A percentile compares a stretch with the other conserved stretches of the same genome.
These are phyloP conservation scores for Ambrosia artemisiifolia DNA, from an alignment of 129 eudicot species.

Conservation along the genomic window DNA sequence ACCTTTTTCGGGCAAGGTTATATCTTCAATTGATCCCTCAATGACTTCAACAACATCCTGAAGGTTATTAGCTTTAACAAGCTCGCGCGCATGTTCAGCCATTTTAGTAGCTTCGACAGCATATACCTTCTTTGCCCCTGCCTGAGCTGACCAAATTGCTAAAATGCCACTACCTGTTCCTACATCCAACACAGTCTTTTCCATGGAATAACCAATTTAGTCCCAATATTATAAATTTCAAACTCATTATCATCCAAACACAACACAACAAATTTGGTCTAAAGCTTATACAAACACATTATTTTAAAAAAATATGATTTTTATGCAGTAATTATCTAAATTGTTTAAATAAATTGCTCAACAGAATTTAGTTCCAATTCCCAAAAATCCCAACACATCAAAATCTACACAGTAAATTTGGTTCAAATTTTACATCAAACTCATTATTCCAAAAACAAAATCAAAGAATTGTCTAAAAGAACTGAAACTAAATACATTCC, in stretches of 20 bases:
- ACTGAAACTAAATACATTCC: no score
- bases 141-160: slow-evolving; percentile 97
- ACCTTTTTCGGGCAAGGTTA: slow-evolving; percentile 87
- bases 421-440: no score
- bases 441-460: no score
- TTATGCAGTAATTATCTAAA: no score
- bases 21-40: slow-evolving; percentile 88
- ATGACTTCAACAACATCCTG: slow-evolving; percentile 79
- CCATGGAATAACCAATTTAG: slow-evolving; percentile 43
- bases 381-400: no score
- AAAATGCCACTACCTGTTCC: slow-evolving; percentile 97
- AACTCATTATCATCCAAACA: neutral
- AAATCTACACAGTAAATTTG: no score
- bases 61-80: slow-evolving; percentile 73
- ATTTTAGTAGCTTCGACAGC: slow-evolving; percentile 98
- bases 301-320: neutral
- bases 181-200: slow-evolving; percentile 89
- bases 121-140: slow-evolving; percentile 94
- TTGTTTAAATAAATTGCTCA: no score
- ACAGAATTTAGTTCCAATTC: no score
- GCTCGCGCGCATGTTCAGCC: slow-evolving; percentile 81
- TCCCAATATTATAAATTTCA: slow-evolving; percentile 6
- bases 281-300: neutral
- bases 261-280: neutral
- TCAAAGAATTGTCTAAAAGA: no score